phyloP scores from a whole-genome alignment of 352 stramenopile species.

The Globisporangium lucens region DNA sequence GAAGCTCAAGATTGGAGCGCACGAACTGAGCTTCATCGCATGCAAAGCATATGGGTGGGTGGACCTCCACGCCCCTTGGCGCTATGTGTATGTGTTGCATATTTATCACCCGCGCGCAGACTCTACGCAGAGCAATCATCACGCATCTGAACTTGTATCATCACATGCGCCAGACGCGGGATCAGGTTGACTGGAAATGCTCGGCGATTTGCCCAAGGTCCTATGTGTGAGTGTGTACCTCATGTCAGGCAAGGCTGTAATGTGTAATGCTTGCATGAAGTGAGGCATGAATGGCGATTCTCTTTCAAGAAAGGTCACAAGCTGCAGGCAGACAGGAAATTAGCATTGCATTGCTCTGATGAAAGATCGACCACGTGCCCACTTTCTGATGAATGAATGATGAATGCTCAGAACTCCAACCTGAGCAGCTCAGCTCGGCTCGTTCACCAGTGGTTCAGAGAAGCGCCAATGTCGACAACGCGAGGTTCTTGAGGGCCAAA shows the following conservation, averaged over 20 bases:
- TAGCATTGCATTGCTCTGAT: background rate
- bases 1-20: background rate
- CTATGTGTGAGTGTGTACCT: background rate
- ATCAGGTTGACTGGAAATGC: background rate
- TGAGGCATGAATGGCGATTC: background rate
- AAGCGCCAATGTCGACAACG: slow-evolving; percentile 8
- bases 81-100: background rate
- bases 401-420: background rate
- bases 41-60: too few species aligned
- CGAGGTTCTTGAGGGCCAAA: background rate
- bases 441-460: slow-evolving; percentile 2
- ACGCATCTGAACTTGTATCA: background rate
- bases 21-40: background rate
- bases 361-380: background rate
- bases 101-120: background rate
- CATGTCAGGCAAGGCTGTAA: background rate
- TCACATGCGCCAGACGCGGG: background rate
- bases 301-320: background rate
- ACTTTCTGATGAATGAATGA: background rate
- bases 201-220: background rate
- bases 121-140: background rate
- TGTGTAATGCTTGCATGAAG: background rate
- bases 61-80: background rate
- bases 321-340: background rate
- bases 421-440: slow-evolving; percentile 12